phyloP scores from a whole-genome alignment of 2,329 filamentous ascomycete genomes.

The Rhynchosporium graminicola region DNA sequence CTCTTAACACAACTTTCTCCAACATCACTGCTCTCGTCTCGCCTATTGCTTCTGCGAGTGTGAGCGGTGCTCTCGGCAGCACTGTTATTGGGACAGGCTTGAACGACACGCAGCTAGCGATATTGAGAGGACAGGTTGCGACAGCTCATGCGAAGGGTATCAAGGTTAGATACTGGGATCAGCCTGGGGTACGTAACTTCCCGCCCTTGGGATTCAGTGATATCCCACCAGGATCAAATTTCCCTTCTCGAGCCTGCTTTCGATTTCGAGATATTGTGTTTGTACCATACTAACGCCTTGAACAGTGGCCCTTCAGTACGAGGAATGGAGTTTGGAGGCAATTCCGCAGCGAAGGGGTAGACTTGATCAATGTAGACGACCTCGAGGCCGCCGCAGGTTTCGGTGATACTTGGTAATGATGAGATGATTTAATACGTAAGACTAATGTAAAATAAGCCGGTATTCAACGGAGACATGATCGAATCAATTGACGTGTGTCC shows the following conservation, averaged over 20 bases:
- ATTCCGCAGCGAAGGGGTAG: conserved; percentile 55
- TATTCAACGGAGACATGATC: too few species aligned
- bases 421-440: background rate
- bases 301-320: conserved; percentile 52
- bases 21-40: conserved; percentile 37
- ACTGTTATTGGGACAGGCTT: conserved; percentile 49
- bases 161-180: conserved; percentile 60
- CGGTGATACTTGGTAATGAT: conserved; percentile 27
- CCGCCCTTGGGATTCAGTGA: too few species aligned
- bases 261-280: too few species aligned
- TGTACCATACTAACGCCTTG: too few species aligned
- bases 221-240: too few species aligned
- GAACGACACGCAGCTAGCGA: conserved; percentile 46
- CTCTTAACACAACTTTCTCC: conserved; percentile 34
- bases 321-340: conserved; percentile 58
- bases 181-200: conserved; percentile 43
- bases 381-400: conserved; percentile 41
- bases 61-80: conserved; percentile 53
- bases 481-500: too few species aligned
- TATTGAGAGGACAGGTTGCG: conserved; percentile 47
- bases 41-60: conserved; percentile 55
- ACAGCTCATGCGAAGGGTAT: conserved; percentile 51
- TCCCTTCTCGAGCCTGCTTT: too few species aligned
- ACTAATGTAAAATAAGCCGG: background rate
- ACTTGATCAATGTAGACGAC: conserved; percentile 63